Evolutionary conservation across 2,329 filamentous ascomycete genomes (phyloP).

Genomic region (Xylaria polymorpha): DNA sequence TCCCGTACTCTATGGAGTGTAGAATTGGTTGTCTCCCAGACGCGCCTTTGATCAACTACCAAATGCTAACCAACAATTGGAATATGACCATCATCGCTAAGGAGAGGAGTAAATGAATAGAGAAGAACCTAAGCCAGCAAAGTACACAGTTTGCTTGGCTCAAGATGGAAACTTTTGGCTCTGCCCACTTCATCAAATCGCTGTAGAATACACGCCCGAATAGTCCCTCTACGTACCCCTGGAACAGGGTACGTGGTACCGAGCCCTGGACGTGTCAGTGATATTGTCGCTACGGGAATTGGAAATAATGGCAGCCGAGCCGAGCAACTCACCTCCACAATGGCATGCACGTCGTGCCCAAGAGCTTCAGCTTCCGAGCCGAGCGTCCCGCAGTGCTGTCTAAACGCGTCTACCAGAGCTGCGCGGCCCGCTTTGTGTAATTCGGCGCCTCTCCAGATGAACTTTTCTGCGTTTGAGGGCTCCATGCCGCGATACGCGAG

Average conservation of each 20-base stretch:
- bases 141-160: slow-evolving; percentile 8
- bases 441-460: slow-evolving; percentile 37
- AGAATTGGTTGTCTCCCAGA: not conserved
- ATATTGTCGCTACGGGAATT: not conserved
- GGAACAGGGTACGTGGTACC: slow-evolving; percentile 33
- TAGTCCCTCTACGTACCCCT: slow-evolving; percentile 34
- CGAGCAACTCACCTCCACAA: slow-evolving; percentile 32
- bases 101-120: slow-evolving; percentile 19
- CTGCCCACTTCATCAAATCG: slow-evolving; percentile 23
- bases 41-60: not conserved
- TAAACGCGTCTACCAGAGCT: slow-evolving; percentile 32
- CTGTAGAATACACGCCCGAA: slow-evolving; percentile 30
- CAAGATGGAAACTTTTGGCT: slow-evolving; percentile 6
- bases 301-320: not conserved
- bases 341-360: slow-evolving; percentile 33
- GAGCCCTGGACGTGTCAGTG: slow-evolving; percentile 22
- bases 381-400: slow-evolving; percentile 29
- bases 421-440: slow-evolving; percentile 22
- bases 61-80: slow-evolving; percentile 19
- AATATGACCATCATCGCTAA: slow-evolving; percentile 16
- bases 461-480: slow-evolving; percentile 11
- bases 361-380: slow-evolving; percentile 39
- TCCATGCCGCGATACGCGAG: slow-evolving; percentile 36
- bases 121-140: slow-evolving; percentile 24
- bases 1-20: not conserved